Conservation (phyloP, 2,329 filamentous ascomycete species). For the Myrmaecium sp. region DNA sequence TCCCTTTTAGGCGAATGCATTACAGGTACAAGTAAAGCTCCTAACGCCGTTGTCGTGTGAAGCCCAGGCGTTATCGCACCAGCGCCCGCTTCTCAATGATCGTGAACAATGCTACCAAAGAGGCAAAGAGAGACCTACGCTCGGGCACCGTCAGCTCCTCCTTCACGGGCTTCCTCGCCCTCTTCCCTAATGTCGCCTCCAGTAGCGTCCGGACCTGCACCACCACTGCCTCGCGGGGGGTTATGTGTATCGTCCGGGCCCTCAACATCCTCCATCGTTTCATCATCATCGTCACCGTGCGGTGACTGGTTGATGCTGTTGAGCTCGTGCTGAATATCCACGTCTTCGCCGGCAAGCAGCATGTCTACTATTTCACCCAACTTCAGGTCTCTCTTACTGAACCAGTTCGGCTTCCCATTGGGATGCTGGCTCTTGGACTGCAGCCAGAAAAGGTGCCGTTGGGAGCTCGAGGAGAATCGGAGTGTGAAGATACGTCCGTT, state of each 20-base stretch:
- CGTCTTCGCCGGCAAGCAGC: slow-evolving; percentile 74
- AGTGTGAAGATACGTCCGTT: slow-evolving; percentile 86
- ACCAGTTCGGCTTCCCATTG: slow-evolving; percentile 53
- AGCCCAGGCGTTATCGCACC: no score
- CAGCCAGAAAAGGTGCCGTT: slow-evolving; percentile 89
- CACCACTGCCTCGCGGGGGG: slow-evolving; percentile 39
- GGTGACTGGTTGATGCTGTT: slow-evolving; percentile 34
- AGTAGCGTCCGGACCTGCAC: slow-evolving; percentile 71
- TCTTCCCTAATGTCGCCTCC: slow-evolving; percentile 86
- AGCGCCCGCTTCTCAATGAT: no score
- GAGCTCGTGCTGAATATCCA: slow-evolving; percentile 61
- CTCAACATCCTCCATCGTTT: slow-evolving; percentile 46
- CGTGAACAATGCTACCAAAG: no score
- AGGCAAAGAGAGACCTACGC: slow-evolving; percentile 66
- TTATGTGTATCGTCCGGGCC: slow-evolving; percentile 24
- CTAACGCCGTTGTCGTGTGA: no score
- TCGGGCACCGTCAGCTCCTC: slow-evolving; percentile 92
- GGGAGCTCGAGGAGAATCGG: slow-evolving; percentile 83
- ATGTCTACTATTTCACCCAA: slow-evolving; percentile 75
- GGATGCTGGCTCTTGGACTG: slow-evolving; percentile 74
- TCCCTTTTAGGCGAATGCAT: no score
- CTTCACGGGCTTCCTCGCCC: slow-evolving; percentile 73
- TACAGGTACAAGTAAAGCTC: no score
- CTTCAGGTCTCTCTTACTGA: slow-evolving; percentile 73
- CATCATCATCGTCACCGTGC: slow-evolving; percentile 39